Base-by-base conservation (phyloP, 768 basidiomycete species). In the Tephrocybe sp. region DNA sequence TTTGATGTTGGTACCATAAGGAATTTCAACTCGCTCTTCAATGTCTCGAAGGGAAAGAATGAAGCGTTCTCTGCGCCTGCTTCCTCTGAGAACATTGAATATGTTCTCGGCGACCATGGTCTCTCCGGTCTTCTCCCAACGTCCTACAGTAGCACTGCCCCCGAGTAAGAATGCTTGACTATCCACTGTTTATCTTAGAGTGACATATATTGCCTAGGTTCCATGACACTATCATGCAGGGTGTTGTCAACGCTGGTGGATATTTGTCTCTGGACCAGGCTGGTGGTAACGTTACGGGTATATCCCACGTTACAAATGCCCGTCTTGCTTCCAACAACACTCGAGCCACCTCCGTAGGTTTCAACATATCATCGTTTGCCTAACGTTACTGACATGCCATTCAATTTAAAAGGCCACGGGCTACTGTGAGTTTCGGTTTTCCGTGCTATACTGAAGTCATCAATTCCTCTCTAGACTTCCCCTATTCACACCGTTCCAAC, bases 281-380 rank as follows among this genome's bases (percentile, higher is more conserved):
- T 17, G 44, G 44, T 16, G 44, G 44, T 19, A 19, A n/a, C n/a
- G 30, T 33, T 33, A 45, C 30, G 33, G 44, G 44, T 33, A 45
- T 45, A 11, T 13, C 44, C 13, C 44, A 45, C 44, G 44, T 45
- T 16, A 45, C 44, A 13, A 45, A 45, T 20, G 44, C 44, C n/a
- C 31, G 32, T 13, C 44, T 45, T 34, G 32, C 44, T 20, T 16
- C 44, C 32, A 45, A 45, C 19, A 35, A 45, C 11, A 33, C 44
- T 10, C 44, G 44, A 11, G 33, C 44, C 13, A 45, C 44, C 9
- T 45, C 44, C 1, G 44, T 45, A 13, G 3, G 44, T 34, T 34
- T 30, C 20, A 22, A 2, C n/a, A n/a, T n/a, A n/a, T 43, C 12
- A 12, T 16, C 17, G 5, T 5, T 20, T 22, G 6, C 12, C 10